Percentiles rank a stretch among this genome's conserved stretches.
Conservation (phyloP, 495 filamentous ascomycete genomes). For the Daldinia concentrica region DNA sequence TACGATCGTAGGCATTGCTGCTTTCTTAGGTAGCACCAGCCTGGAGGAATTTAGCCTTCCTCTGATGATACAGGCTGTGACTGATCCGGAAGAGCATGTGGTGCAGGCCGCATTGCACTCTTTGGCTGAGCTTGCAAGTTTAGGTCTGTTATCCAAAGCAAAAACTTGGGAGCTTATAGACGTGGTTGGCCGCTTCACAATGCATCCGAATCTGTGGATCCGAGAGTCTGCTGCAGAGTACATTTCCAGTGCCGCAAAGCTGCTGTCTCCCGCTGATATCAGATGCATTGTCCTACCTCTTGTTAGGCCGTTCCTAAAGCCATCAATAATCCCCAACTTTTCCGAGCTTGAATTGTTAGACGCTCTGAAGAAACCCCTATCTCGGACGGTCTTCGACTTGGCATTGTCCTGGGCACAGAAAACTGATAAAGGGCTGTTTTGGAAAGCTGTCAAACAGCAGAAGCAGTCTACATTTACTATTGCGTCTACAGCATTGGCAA, state of each 20-base stretch:
- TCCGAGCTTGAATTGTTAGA: constrained; percentile 81
- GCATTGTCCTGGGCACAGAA: constrained; percentile 87
- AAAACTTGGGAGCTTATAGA: constrained; percentile 89
- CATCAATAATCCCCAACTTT: constrained; percentile 65
- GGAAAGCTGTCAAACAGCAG: constrained; percentile 70
- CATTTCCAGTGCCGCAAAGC: constrained; percentile 76
- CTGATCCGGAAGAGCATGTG: constrained; percentile 94
- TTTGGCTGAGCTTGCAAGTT: constrained; percentile 85
- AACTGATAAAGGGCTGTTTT: constrained; percentile 81
- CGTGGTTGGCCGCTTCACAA: constrained; percentile 80
- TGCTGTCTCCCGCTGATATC: constrained; percentile 82
- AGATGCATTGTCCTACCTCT: constrained; percentile 84
- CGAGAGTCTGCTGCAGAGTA: constrained; percentile 87
- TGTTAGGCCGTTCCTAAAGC: constrained; percentile 82
- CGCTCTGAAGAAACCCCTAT: constrained; percentile 82
- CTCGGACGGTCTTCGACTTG: constrained; percentile 81
- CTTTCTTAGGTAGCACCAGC: constrained; percentile 85
- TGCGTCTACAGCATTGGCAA: constrained; percentile 57
- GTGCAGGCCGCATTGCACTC: constrained; percentile 90
- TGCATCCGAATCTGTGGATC: constrained; percentile 96
- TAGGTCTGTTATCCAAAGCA: constrained; percentile 85
- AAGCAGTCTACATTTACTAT: constrained; percentile 73
- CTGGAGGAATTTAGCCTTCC: constrained; percentile 96
- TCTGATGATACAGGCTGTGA: constrained; percentile 95
- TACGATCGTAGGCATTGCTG: constrained; percentile 90